phyloP scores from a whole-genome alignment of 2,329 filamentous ascomycete genomes.

The Colletotrichum sp. region DNA sequence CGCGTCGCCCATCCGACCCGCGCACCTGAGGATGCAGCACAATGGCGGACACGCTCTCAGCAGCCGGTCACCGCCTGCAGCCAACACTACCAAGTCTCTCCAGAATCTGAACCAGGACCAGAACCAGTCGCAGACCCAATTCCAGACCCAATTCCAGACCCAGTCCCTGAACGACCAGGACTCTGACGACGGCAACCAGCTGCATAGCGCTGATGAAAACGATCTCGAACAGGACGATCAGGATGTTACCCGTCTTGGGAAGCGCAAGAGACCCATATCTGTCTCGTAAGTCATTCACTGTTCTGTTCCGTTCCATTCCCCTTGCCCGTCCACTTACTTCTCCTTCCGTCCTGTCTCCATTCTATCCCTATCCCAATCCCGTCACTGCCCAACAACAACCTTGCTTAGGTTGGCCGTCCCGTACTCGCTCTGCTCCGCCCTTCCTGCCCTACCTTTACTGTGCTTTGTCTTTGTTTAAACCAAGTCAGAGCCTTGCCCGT shows the following conservation, averaged over 20 bases:
- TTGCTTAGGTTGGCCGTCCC: neutral
- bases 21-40: conserved; percentile 21
- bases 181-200: conserved; percentile 50
- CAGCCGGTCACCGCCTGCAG: conserved; percentile 20
- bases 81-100: conserved; percentile 10
- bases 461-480: conserved; percentile 15
- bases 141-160: neutral
- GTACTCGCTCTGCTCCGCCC: neutral
- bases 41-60: conserved; percentile 22
- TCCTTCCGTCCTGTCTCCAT: neutral
- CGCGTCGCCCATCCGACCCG: neutral
- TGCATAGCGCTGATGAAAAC: conserved; percentile 48
- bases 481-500: neutral
- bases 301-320: conserved; percentile 8
- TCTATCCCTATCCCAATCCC: neutral
- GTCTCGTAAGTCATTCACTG: conserved; percentile 57
- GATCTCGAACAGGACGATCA: conserved; percentile 50
- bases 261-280: conserved; percentile 65
- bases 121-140: neutral
- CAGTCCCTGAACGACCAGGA: conserved; percentile 37
- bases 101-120: neutral
- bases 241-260: conserved; percentile 49
- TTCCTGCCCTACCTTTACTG: neutral
- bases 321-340: neutral
- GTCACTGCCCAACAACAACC: neutral